These are phyloP conservation scores for Smallanthus sonchifolius DNA, from an alignment of 129 eudicot genomes.

Conservation along the genomic window DNA sequence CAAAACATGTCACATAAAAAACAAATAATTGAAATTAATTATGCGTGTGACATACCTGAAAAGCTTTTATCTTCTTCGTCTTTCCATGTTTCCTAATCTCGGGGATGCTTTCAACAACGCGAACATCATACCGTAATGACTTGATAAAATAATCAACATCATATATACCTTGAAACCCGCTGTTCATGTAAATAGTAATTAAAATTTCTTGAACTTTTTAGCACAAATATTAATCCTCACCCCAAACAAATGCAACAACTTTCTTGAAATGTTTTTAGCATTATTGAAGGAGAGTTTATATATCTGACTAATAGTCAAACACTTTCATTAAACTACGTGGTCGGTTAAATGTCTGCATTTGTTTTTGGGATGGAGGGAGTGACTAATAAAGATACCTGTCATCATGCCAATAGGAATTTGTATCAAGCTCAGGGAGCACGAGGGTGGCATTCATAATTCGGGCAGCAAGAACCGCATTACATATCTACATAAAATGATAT, in stretches of 20 bases:
- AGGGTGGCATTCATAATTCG: conserved; percentile 97
- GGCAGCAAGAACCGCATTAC: conserved; percentile 98
- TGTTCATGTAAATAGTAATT: conserved; percentile 18
- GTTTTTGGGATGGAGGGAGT: neutral
- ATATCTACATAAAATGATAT: conserved; percentile 47
- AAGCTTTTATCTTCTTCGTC: conserved; percentile 66
- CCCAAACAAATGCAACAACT: neutral
- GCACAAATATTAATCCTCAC: neutral
- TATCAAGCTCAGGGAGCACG: conserved; percentile 95
- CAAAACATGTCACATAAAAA: neutral
- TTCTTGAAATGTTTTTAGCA: neutral
- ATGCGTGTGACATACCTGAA: conserved; percentile 44
- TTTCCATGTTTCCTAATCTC: conserved; percentile 77
- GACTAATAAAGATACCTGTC: conserved; percentile 53
- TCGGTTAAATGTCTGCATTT: neutral
- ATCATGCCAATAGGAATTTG: conserved; percentile 94
- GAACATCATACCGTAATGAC: conserved; percentile 78
- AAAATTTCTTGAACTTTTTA: neutral
- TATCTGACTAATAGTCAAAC: neutral
- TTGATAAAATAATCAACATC: conserved; percentile 86
- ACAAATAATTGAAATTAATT: neutral
- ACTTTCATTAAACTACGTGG: neutral
- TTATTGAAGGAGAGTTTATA: neutral
- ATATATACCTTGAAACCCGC: conserved; percentile 85
- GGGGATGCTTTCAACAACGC: conserved; percentile 78